These are phyloP conservation scores for Agaricus subrufescens DNA, from an alignment of 768 basidiomycete species.

Conservation along the genomic window DNA sequence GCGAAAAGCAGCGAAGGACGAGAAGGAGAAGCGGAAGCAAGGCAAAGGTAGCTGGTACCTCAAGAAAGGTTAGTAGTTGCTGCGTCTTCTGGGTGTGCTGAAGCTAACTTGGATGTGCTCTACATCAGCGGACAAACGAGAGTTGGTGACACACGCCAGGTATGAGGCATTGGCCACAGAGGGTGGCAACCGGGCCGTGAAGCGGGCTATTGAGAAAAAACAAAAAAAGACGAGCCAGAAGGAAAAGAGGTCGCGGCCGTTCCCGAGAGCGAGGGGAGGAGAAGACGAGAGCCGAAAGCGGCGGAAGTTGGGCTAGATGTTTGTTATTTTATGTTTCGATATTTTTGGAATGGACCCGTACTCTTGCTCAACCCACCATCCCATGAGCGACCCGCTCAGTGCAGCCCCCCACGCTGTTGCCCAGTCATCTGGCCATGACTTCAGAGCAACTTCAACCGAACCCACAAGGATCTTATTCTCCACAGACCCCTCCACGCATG, in stretches of 20 bases:
- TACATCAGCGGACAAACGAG: conserved; percentile 68
- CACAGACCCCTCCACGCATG: conserved; percentile 12
- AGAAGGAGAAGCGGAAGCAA: conserved; percentile 59
- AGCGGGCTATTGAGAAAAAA: conserved; percentile 86
- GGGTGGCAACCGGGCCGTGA: conserved; percentile 79
- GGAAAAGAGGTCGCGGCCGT: conserved; percentile 84
- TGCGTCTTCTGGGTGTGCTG: neutral
- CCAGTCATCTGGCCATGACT: conserved; percentile 1
- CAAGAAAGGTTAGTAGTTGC: conserved; percentile 61
- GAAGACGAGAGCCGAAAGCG: too few species aligned
- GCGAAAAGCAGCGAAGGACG: conserved; percentile 44
- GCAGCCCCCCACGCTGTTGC: neutral
- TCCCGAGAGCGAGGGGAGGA: conserved; percentile 20
- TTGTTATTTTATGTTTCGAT: neutral
- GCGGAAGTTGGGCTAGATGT: too few species aligned
- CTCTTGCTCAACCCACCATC: conserved; percentile 1
- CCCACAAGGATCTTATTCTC: neutral
- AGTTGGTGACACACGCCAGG: conserved; percentile 65
- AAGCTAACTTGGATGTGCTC: neutral
- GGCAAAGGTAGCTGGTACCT: conserved; percentile 86
- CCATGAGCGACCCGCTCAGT: conserved; percentile 5
- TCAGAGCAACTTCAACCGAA: neutral
- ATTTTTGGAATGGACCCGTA: neutral
- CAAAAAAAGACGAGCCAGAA: conserved; percentile 83
- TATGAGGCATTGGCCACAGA: conserved; percentile 73